These are phyloP conservation scores for Cryptococcus sp. DNA, from an alignment of 1,284 basidiomycete species.

Conservation along the genomic window DNA sequence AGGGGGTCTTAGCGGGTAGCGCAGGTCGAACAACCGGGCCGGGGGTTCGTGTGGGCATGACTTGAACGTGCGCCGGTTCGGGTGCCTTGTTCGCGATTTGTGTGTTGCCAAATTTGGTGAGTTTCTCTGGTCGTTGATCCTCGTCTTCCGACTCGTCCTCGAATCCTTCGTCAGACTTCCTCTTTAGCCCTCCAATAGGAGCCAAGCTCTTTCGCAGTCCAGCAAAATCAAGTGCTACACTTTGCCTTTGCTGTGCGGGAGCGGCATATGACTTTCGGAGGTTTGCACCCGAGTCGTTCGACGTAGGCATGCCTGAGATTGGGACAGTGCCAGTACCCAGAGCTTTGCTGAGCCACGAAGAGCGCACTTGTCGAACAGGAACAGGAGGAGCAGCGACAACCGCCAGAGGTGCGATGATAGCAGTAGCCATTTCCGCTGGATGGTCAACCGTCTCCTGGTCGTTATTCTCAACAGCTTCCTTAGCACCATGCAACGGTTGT, in stretches of 20 bases:
- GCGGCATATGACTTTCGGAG: conserved; percentile 23
- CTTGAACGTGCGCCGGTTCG: background rate
- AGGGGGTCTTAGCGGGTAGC: conserved; percentile 16
- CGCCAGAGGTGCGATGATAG: conserved; percentile 6
- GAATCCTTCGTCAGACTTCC: conserved; percentile 38
- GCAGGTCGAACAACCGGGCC: conserved; percentile 14
- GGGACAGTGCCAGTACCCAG: conserved; percentile 39
- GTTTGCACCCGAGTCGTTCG: background rate
- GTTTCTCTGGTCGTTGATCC: conserved; percentile 35
- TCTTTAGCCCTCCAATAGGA: conserved; percentile 34
- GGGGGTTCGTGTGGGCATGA: conserved; percentile 14
- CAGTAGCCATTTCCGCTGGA: background rate
- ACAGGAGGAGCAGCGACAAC: conserved; percentile 4
- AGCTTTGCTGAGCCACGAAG: conserved; percentile 50
- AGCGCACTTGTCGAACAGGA: conserved; percentile 40
- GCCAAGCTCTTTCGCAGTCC: conserved; percentile 35
- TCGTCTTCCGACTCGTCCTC: conserved; percentile 22
- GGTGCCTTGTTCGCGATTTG: background rate
- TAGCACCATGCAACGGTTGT: background rate
- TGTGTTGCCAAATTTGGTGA: conserved; percentile 26
- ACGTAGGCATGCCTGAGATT: conserved; percentile 9
- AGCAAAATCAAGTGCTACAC: conserved; percentile 15
- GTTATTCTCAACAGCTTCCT: conserved; percentile 3
- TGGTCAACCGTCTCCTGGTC: background rate
- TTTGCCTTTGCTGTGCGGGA: conserved; percentile 7